A percentile compares a stretch with the other conserved stretches of the same genome.
Conservation (phyloP, 306 rosid genomes). For the Ziziphus jujuba region DNA sequence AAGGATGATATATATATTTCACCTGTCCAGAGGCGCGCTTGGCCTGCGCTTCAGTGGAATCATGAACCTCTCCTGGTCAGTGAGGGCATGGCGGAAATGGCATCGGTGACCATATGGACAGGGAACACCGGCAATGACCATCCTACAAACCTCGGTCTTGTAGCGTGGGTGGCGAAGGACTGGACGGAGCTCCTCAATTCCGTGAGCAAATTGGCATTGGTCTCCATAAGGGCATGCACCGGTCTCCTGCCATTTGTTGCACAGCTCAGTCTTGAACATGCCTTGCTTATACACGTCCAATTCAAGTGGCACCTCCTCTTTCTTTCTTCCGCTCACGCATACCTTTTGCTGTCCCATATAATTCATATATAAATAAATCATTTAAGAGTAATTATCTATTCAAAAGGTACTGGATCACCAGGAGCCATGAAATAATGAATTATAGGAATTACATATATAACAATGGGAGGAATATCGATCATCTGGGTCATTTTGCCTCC, state of each 20-base stretch:
- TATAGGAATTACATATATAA: too few species aligned
- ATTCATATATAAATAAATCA: conserved; percentile 10
- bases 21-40: conserved; percentile 29
- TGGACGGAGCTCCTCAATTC: conserved; percentile 48
- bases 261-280: conserved; percentile 47
- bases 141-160: conserved; percentile 51
- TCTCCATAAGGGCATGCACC: conserved; percentile 51
- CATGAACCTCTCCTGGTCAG: conserved; percentile 39
- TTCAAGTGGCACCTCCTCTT: conserved; percentile 34
- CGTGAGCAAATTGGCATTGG: conserved; percentile 52
- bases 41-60: conserved; percentile 9
- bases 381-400: background rate
- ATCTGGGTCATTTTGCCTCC: too few species aligned
- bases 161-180: conserved; percentile 58
- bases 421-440: too few species aligned
- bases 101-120: conserved; percentile 57
- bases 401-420: too few species aligned
- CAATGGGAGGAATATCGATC: too few species aligned
- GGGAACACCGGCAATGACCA: conserved; percentile 41
- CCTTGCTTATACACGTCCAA: conserved; percentile 51
- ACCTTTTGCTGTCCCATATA: conserved; percentile 40
- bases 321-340: conserved; percentile 32
- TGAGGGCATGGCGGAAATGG: conserved; percentile 49
- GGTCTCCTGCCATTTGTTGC: conserved; percentile 55
- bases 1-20: background rate